These are phyloP conservation scores for Ustilago tritici DNA, from an alignment of 1,284 basidiomycete genomes.

Conservation along the genomic window DNA sequence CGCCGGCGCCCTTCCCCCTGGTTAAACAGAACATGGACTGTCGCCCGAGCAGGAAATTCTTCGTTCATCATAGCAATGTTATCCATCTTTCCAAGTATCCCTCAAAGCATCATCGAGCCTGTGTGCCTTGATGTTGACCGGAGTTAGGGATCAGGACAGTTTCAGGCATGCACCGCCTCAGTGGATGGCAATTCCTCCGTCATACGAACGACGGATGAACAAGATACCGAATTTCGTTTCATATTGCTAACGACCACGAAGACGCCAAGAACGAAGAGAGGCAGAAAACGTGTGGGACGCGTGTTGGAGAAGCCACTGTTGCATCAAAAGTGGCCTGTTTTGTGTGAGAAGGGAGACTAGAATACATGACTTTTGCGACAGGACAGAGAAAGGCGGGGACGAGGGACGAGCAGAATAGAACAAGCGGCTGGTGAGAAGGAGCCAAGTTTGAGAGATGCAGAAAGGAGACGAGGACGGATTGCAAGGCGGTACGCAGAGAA, in stretches of 20 bases:
- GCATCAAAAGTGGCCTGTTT: background rate
- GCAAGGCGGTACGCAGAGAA: background rate
- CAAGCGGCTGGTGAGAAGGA: background rate
- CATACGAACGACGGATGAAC: background rate
- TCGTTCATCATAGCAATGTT: background rate
- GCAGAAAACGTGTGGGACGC: background rate
- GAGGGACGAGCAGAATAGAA: background rate
- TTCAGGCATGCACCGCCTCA: background rate
- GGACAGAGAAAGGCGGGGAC: background rate
- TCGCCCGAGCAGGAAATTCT: background rate
- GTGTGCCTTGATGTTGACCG: background rate
- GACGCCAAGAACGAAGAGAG: background rate
- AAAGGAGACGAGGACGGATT: background rate
- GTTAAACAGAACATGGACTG: conserved; percentile 33
- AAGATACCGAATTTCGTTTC: background rate
- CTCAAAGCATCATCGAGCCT: background rate
- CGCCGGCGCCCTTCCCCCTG: conserved; percentile 66
- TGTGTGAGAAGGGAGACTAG: conserved; percentile 7
- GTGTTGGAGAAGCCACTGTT: background rate
- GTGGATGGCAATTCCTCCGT: background rate
- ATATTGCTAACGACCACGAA: background rate
- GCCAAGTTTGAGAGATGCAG: background rate
- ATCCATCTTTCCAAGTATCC: background rate
- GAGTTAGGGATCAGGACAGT: background rate
- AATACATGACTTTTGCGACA: conserved; percentile 8